Evolutionary conservation across 2,329 filamentous ascomycete species (phyloP), one percentile per base, ranked within the genome.

Genomic region (Chrysosporium keratinophilum): DNA sequence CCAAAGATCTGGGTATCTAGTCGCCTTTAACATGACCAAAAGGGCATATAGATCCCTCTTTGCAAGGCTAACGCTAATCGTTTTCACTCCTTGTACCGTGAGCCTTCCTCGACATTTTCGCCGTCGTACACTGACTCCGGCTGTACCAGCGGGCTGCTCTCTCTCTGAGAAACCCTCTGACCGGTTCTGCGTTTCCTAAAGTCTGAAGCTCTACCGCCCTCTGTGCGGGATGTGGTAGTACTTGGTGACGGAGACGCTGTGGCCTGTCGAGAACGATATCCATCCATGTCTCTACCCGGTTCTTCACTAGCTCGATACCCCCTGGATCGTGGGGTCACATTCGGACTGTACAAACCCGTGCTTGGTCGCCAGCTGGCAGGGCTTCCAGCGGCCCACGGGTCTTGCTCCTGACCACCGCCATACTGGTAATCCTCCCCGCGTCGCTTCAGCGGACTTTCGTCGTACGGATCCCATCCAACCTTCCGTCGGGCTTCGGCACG

Each of bases 381-480:
- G 20, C 53, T 56, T 7, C 44, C 41, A 7, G 34, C 34, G 10
- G 34, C 34, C 20, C 42, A 46, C 34, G 45, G 55, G 5, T 49
- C 48, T 17, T 62, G 7, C 40, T 63, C 56, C 58, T 63, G 35
- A 44, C 62, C 47, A 54, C 55, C 46, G 52, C 65, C 56, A 52
- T 78, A 77, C 46, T 82, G 75, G 59, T 85, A 84, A n/a, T 82
- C 80, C 62, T 86, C 83, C 1, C 81, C 80, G 2, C 80, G 72
- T 11, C 75, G 73, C 64, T 86, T 86, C 50, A 86, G 73, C 0
- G 83, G 83, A 54, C 79, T 83, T 64, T 87, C 83, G 56, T 86
- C 80, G 64, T 86, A 87, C 0, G 83, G 83, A 63, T 87, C 83
- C 68, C 85, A 87, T 11, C 83, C 83, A 0, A 87, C 81, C 46